phyloP scores from a whole-genome alignment of 805 yeast genomes.

The Lipomyces spencermartinsiae region DNA sequence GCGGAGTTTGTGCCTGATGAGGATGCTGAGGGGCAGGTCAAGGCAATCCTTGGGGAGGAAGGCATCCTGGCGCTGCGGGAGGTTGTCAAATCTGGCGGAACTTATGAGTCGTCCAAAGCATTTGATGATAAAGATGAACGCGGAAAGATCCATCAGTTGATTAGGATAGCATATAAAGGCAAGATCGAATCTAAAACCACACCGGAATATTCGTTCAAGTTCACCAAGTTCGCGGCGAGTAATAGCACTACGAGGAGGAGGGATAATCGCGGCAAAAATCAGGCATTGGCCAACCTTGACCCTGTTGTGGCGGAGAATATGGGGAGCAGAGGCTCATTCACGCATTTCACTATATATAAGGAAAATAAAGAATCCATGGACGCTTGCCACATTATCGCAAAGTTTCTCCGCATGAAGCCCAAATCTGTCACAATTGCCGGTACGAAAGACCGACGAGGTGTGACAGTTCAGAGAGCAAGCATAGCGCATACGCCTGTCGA shows the following conservation, averaged over 20 bases:
- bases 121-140: conserved; percentile 76
- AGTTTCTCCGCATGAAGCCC: conserved; percentile 75
- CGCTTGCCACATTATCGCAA: conserved; percentile 75
- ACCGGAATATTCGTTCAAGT: conserved; percentile 64
- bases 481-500: conserved; percentile 72
- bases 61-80: conserved; percentile 52
- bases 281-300: conserved; percentile 13
- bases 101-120: conserved; percentile 59
- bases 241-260: neutral
- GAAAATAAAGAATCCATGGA: conserved; percentile 99
- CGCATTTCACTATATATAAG: conserved; percentile 83
- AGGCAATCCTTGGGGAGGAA: conserved; percentile 62
- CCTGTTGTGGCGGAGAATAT: conserved; percentile 16
- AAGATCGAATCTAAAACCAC: conserved; percentile 82
- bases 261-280: neutral
- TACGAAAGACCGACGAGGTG: conserved; percentile 95
- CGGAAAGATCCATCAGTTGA: conserved; percentile 75
- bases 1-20: conserved; percentile 50
- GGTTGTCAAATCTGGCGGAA: conserved; percentile 9
- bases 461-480: conserved; percentile 84
- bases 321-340: conserved; percentile 70
- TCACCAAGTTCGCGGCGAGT: conserved; percentile 49
- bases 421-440: conserved; percentile 84
- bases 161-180: conserved; percentile 75
- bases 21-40: conserved; percentile 56